A percentile compares a stretch with the other conserved stretches of the same genome.
phyloP scores from a whole-genome alignment of 352 stramenopile genomes.

The Pseudoperonospora humuli region DNA sequence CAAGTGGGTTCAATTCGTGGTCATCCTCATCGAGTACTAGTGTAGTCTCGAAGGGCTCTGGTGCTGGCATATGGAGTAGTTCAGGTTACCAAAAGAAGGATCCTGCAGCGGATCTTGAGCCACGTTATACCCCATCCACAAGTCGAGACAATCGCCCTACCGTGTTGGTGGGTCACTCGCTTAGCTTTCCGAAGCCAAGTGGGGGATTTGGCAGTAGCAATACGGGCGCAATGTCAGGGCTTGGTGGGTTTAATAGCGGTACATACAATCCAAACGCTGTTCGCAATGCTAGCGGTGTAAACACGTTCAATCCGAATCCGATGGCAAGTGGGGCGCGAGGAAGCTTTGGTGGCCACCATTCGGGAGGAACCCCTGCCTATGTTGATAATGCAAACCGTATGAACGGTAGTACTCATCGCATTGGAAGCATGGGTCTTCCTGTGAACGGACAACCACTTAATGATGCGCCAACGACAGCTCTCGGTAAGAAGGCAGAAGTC shows the following conservation, averaged over 20 bases:
- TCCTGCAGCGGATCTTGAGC: slow-evolving; percentile 22
- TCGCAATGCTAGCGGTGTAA: slow-evolving; percentile 24
- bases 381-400: slow-evolving; percentile 58
- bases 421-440: slow-evolving; percentile 35
- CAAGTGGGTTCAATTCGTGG: slow-evolving; percentile 53
- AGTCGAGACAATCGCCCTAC: slow-evolving; percentile 79
- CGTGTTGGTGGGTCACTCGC: slow-evolving; percentile 67
- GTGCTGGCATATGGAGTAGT: slow-evolving; percentile 69
- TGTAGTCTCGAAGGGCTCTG: slow-evolving; percentile 30
- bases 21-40: slow-evolving; percentile 23
- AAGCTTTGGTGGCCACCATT: slow-evolving; percentile 17
- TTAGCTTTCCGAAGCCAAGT: slow-evolving; percentile 62
- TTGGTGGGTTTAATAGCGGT: slow-evolving; percentile 37
- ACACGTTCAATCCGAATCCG: slow-evolving; percentile 25
- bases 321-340: slow-evolving; percentile 8
- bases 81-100: slow-evolving; percentile 78
- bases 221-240: slow-evolving; percentile 23
- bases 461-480: slow-evolving; percentile 38
- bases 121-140: slow-evolving; percentile 38
- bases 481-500: slow-evolving; percentile 69
- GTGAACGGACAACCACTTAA: slow-evolving; percentile 41
- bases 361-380: slow-evolving; percentile 26
- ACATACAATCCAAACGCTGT: slow-evolving; percentile 38
- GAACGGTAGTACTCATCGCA: slow-evolving; percentile 28
- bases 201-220: slow-evolving; percentile 31